Conservation (phyloP, 371 early-diverging fungal species). For the Mucor piriformis region DNA sequence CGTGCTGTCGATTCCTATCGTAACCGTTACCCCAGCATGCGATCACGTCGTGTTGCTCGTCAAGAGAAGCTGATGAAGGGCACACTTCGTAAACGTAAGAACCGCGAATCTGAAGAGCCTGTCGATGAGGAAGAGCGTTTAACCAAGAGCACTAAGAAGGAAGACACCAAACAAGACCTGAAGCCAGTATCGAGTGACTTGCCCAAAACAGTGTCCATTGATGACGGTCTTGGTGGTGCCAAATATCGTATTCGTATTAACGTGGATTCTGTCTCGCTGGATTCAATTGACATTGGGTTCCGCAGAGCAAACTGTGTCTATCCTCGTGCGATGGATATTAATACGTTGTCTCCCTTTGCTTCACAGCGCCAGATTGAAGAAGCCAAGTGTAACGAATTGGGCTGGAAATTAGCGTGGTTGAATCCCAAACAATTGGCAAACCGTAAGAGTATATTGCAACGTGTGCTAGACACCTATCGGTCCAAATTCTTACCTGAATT, state of each 20-base stretch:
- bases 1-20: conserved; percentile 94
- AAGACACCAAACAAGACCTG: conserved; percentile 1
- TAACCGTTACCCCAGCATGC: conserved; percentile 78
- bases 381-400: conserved; percentile 49
- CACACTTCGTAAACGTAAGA: conserved; percentile 44
- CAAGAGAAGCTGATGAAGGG: conserved; percentile 72
- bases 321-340: conserved; percentile 50
- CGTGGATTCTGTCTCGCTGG: conserved; percentile 48
- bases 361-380: conserved; percentile 48
- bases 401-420: conserved; percentile 57
- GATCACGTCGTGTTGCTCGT: conserved; percentile 78
- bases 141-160: conserved; percentile 2
- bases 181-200: conserved; percentile 1
- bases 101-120: conserved; percentile 24
- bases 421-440: conserved; percentile 52
- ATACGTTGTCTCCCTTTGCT: conserved; percentile 25
- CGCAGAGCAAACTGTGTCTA: conserved; percentile 49
- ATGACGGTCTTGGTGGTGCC: conserved; percentile 24
- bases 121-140: not conserved
- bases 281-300: conserved; percentile 41
- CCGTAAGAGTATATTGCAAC: conserved; percentile 48
- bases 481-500: conserved; percentile 43
- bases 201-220: conserved; percentile 34
- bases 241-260: conserved; percentile 46
- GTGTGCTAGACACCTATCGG: conserved; percentile 52